Evolutionary conservation across 140 eudicot genomes (phyloP).

Genomic region (Flaveria floridana): DNA sequence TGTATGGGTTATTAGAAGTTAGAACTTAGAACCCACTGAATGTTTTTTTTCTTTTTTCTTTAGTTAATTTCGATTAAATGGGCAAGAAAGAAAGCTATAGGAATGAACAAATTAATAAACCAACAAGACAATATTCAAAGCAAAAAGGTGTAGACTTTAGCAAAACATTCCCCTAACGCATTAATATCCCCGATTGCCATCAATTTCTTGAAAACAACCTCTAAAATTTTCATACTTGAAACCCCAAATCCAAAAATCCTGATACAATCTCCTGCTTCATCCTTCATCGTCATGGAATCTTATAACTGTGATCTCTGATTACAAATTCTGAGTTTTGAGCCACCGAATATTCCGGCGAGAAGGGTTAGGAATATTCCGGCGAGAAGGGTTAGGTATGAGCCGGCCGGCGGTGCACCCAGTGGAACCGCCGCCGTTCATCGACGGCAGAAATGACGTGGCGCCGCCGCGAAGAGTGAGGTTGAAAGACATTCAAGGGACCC

Average conservation of each 20-base stretch:
- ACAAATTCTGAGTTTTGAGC: slow-evolving; percentile 11
- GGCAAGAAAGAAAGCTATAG: background rate
- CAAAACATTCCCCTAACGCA: slow-evolving; percentile 33
- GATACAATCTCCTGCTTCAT: background rate
- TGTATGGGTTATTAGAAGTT: no score
- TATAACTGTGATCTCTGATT: slow-evolving; percentile 24
- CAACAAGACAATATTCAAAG: slow-evolving; percentile 15
- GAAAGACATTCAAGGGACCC: slow-evolving; percentile 86
- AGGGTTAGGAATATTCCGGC: background rate
- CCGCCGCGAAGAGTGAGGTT: slow-evolving; percentile 67
- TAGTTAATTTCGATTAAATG: background rate
- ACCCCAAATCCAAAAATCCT: slow-evolving; percentile 19
- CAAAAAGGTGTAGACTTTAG: slow-evolving; percentile 27
- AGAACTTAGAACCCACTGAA: no score
- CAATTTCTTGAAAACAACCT: slow-evolving; percentile 16
- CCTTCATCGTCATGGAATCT: background rate
- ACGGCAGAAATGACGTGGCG: slow-evolving; percentile 37
- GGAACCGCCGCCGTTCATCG: slow-evolving; percentile 62
- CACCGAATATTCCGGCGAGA: no score
- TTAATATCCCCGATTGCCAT: slow-evolving; percentile 32
- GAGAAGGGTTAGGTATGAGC: slow-evolving; percentile 48
- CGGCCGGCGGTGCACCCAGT: slow-evolving; percentile 96
- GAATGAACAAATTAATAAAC: background rate
- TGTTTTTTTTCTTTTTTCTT: no score
- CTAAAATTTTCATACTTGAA: background rate